A percentile compares a stretch with the other conserved stretches of the same genome.
Evolutionary conservation across 495 filamentous ascomycete species (phyloP).

Genomic region (Xylaria cubensis): DNA sequence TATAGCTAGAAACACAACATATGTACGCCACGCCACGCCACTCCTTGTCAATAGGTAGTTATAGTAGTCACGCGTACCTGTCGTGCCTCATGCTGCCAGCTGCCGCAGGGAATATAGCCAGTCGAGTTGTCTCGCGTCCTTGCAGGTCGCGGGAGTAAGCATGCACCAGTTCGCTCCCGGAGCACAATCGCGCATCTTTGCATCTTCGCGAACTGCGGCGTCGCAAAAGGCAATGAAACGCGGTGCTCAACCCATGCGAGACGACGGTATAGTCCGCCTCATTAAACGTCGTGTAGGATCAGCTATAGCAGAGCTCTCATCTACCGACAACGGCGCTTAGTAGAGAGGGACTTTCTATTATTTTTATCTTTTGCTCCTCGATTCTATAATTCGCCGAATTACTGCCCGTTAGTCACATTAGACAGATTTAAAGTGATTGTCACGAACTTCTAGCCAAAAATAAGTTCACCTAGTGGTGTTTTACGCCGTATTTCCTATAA

Average conservation of each 20-base stretch:
- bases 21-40: not conserved
- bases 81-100: not conserved
- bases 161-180: not conserved
- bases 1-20: not conserved
- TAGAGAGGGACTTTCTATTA: not conserved
- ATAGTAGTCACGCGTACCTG: not conserved
- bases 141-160: conserved; percentile 19
- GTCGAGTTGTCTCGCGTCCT: conserved; percentile 23
- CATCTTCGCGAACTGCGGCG: not conserved
- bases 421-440: not conserved
- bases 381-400: not conserved
- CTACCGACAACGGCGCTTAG: not conserved
- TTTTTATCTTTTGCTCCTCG: not conserved
- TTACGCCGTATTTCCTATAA: not conserved
- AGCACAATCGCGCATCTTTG: not conserved
- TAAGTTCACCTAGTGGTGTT: not conserved
- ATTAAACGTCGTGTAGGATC: not conserved
- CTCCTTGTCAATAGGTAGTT: not conserved
- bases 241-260: not conserved
- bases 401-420: not conserved
- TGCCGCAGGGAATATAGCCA: conserved; percentile 1
- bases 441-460: not conserved
- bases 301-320: not conserved
- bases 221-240: not conserved
- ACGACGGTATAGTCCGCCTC: too few relatives aligned